Evolutionary conservation across 768 basidiomycete species (phyloP), one percentile per base, ranked within the genome.

Genomic region (Russula sp.): DNA sequence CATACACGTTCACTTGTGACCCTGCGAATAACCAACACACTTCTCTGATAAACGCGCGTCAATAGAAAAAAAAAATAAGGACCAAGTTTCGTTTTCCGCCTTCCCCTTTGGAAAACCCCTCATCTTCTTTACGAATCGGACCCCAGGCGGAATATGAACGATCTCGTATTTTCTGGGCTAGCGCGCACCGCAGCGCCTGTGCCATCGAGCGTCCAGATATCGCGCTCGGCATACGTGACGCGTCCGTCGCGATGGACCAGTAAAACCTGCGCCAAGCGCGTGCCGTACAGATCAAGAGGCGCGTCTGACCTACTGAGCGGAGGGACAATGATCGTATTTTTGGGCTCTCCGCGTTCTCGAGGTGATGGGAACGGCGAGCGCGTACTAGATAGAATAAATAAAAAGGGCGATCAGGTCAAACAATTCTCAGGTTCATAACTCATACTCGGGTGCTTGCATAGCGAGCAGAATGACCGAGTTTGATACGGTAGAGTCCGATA

Each of bases 181-280:
- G 76, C 74, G 49, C 74, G 76, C 42, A 70, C 69, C 7, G 77
- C 76, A 64, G 70, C 71, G 24, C 79, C 84, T 32, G 80, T 75
- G 5, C 68, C 55, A 48, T 67, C 74, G 59, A 83, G 69, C 58
- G 71, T 72, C 87, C 87, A 92, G 30, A 84, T 77, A 70, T 92
- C 90, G 52, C 88, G 76, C 73, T 93, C 91, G 51, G 88, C 76
- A 69, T 90, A 92, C 20, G 83, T 62, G 10, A 82, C 89, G 50
- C 79, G 73, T 30, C 89, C 86, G 57, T 79, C 78, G 65, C 80
- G 81, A 62, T 79, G 78, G 22, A 93, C 76, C 61, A 93, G 80
- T 56, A 93, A 71, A 46, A 90, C 83, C 3, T 88, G 91, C 49
- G 90, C 83, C 58, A 89, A 73, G 18, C 90, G 86, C 38, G 91